Conservation (phyloP, 352 stramenopile species). For the Blastocystis sp. region DNA sequence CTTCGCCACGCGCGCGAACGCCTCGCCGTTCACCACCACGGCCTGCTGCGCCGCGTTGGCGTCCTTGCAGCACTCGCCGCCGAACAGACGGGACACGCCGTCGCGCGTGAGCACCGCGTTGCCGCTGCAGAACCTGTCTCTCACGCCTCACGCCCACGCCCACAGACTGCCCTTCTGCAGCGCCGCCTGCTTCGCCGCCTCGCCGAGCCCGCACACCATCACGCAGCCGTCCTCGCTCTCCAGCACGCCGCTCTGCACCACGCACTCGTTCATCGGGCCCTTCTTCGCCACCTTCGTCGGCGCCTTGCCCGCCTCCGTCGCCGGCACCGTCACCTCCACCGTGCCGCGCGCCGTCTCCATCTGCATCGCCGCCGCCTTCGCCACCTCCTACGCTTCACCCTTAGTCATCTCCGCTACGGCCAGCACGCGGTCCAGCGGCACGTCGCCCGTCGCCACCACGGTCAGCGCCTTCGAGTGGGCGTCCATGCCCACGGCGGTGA, state of each 20-base stretch:
- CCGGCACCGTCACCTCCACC: constrained; percentile 24
- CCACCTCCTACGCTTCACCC: constrained; percentile 21
- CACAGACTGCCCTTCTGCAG: constrained; percentile 14
- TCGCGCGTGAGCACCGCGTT: constrained; percentile 56
- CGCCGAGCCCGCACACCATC: constrained; percentile 14
- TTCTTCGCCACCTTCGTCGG: constrained; percentile 39
- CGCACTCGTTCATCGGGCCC: constrained; percentile 17
- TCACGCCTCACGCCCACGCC: neutral
- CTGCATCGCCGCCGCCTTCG: constrained; percentile 13
- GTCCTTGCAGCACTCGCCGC: neutral
- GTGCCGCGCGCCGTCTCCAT: constrained; percentile 47
- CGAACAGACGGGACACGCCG: constrained; percentile 56
- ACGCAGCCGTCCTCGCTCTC: neutral
- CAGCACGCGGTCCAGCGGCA: constrained; percentile 9
- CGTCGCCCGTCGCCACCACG: constrained; percentile 36
- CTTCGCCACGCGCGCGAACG: constrained; percentile 1
- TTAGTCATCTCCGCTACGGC: neutral
- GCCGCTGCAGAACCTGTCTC: constrained; percentile 30
- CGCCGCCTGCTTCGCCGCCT: neutral
- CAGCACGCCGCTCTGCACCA: constrained; percentile 12
- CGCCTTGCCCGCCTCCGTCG: constrained; percentile 20
- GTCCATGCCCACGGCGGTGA: neutral
- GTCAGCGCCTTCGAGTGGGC: constrained; percentile 31
- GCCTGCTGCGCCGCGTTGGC: neutral
- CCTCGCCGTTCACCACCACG: constrained; percentile 45